Base-by-base conservation (phyloP, 257 asterid species). In the Coffea canephora region DNA sequence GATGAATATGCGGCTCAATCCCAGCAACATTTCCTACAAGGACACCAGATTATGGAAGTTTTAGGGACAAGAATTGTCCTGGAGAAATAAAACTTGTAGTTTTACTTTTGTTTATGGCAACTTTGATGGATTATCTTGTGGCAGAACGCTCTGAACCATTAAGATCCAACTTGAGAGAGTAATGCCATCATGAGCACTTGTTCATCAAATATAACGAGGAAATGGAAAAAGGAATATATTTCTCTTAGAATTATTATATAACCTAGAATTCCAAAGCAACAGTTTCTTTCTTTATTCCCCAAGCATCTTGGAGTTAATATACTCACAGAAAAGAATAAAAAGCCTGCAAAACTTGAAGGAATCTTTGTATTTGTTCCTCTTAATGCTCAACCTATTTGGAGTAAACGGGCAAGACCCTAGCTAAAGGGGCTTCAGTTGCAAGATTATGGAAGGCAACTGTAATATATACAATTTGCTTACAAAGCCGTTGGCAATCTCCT, bases 11-110 rank as follows among this genome's bases (percentile, higher is more conserved):
- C n/a, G 57, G 71, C 41, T 21, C 57, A 61, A 39, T 43, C 0
- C 55, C 69, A 2, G 2, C 69, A 36, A 57, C 69, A 75, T 75
- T 75, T 75, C 78, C 78, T 75, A 69, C 78, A 75, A 23, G 39
- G 25, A 57, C 34, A 75, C 69, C 46, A 11, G 1, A 34, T 39
- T 39, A 55, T 5, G 25, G 9, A 16, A 75, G 46, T 5, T 75
- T 57, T 36, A 18, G 5, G 59, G 39, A 6, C 14, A 46, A 16
- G 50, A 18, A 39, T 39, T 27, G 49, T 10, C 39, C 15, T 13
- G 27, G 6, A 4, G 39, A 15, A 64, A 64, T 25, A 62, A 25
- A 25, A 5, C 43, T 39, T 14, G 15, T 64, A 25, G 18, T 27
- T 27, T 0, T 66, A 66, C 71, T 66, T 21, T 66, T 2, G 21